Evolutionary conservation across 352 stramenopile genomes (phyloP).

Genomic region (Pythium phragmiticola): DNA sequence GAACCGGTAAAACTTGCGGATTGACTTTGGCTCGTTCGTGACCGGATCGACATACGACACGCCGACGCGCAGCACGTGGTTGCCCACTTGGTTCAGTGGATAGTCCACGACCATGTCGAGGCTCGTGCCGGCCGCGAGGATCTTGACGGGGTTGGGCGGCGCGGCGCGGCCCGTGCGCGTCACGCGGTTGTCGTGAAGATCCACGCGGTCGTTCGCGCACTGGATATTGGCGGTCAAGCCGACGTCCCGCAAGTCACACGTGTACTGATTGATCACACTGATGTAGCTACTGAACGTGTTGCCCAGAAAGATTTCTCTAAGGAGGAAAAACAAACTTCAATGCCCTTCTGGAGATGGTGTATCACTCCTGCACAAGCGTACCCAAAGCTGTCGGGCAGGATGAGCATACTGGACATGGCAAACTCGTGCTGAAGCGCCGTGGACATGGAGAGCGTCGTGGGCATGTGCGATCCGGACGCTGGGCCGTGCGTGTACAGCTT

Average conservation of each 20-base stretch:
- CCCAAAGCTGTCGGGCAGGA: conserved; percentile 90
- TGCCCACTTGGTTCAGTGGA: conserved; percentile 85
- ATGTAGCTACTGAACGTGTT: conserved; percentile 94
- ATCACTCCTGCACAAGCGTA: conserved; percentile 18
- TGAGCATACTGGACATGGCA: conserved; percentile 86
- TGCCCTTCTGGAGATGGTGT: no score
- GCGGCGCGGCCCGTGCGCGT: conserved; percentile 62
- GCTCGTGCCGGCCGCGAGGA: conserved; percentile 66
- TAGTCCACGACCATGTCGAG: conserved; percentile 93
- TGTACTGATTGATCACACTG: conserved; percentile 90
- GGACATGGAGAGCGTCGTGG: conserved; percentile 47
- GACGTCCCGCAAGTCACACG: conserved; percentile 74
- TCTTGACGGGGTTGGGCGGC: conserved; percentile 71
- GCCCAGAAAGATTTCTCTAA: conserved; percentile 89
- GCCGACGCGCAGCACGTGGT: conserved; percentile 81
- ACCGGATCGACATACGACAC: conserved; percentile 75
- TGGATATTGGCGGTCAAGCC: conserved; percentile 85
- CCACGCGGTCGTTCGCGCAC: conserved; percentile 75
- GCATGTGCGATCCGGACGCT: conserved; percentile 55
- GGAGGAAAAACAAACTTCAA: no score
- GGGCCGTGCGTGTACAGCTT: conserved; percentile 67
- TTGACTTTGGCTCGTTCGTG: conserved; percentile 77
- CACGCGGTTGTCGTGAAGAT: conserved; percentile 78
- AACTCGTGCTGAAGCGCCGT: conserved; percentile 74
- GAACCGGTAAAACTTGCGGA: conserved; percentile 92